Conservation (phyloP, 331 rosid species). For the Phaseolus coccineus region DNA sequence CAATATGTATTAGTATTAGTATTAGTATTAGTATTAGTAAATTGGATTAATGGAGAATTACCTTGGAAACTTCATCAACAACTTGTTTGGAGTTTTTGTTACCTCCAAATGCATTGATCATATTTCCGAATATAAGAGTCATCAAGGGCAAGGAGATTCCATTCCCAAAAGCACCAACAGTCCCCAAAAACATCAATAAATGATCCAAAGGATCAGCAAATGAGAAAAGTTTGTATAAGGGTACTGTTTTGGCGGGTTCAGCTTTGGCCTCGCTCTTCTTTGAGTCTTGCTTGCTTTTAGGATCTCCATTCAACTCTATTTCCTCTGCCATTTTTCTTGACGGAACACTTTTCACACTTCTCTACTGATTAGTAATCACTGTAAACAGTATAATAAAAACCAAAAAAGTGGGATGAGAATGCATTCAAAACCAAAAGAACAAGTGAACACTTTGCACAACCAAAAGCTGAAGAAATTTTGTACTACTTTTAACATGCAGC, state of each 20-base stretch:
- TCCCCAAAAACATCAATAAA: slow-evolving; percentile 68
- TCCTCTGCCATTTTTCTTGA: slow-evolving; percentile 45
- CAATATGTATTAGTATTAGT: background rate
- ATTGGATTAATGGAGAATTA: background rate
- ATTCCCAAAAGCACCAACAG: slow-evolving; percentile 67
- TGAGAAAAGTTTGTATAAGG: slow-evolving; percentile 75
- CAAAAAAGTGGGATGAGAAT: background rate
- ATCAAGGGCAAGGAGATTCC: slow-evolving; percentile 67
- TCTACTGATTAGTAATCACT: background rate
- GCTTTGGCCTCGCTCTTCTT: slow-evolving; percentile 51
- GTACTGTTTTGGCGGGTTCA: slow-evolving; percentile 57
- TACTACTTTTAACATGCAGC: slow-evolving; percentile 10
- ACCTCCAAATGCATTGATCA: slow-evolving; percentile 72
- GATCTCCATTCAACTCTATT: slow-evolving; percentile 37
- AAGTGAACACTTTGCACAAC: slow-evolving; percentile 27
- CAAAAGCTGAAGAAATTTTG: slow-evolving; percentile 32
- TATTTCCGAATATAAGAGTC: slow-evolving; percentile 68
- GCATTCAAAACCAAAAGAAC: background rate
- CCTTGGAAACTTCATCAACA: slow-evolving; percentile 75
- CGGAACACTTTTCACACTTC: slow-evolving; percentile 25
- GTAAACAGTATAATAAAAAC: slow-evolving; percentile 3
- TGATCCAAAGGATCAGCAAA: slow-evolving; percentile 75
- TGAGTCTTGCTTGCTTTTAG: slow-evolving; percentile 34
- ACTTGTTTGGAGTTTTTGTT: slow-evolving; percentile 42
- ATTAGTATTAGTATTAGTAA: background rate